Evolutionary conservation across 768 basidiomycete species (phyloP).

Genomic region (Saitozyma podzolica): DNA sequence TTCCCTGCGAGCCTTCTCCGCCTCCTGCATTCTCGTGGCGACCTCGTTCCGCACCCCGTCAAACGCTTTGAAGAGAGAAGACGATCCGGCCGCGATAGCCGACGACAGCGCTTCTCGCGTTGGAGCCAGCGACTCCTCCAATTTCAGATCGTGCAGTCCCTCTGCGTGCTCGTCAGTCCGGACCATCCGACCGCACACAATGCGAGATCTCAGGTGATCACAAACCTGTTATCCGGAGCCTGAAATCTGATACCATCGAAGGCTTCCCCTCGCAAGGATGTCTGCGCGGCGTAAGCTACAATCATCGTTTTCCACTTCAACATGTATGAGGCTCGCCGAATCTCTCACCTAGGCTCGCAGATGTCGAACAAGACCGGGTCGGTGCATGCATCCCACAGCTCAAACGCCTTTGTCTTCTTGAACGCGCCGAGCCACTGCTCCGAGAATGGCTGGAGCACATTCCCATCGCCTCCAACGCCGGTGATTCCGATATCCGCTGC

Average conservation of each 20-base stretch:
- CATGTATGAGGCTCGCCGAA: slow-evolving; percentile 1
- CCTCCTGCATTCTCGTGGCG: slow-evolving; percentile 35
- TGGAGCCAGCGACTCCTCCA: slow-evolving; percentile 91
- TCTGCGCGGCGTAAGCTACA: slow-evolving; percentile 53
- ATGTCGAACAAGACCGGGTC: slow-evolving; percentile 94
- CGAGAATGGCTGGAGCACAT: slow-evolving; percentile 69
- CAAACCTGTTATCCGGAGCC: slow-evolving; percentile 70
- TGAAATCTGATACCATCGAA: slow-evolving; percentile 84
- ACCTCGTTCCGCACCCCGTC: slow-evolving; percentile 73
- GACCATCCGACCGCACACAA: background rate
- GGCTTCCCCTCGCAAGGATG: slow-evolving; percentile 93
- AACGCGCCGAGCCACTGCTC: slow-evolving; percentile 85
- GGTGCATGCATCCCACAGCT: slow-evolving; percentile 85
- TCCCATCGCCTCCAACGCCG: slow-evolving; percentile 34
- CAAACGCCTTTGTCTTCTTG: slow-evolving; percentile 79
- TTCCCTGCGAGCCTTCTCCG: slow-evolving; percentile 22
- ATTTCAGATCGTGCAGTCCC: slow-evolving; percentile 87
- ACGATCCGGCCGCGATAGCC: slow-evolving; percentile 60
- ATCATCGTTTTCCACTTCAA: background rate
- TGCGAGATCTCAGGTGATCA: background rate
- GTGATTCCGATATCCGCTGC: slow-evolving; percentile 58
- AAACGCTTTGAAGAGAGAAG: slow-evolving; percentile 82
- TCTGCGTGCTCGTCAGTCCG: slow-evolving; percentile 55
- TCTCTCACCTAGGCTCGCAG: slow-evolving; percentile 76
- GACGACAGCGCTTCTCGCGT: slow-evolving; percentile 83